Evolutionary conservation across 2,329 filamentous ascomycete genomes (phyloP).

Genomic region (Apiospora marii): DNA sequence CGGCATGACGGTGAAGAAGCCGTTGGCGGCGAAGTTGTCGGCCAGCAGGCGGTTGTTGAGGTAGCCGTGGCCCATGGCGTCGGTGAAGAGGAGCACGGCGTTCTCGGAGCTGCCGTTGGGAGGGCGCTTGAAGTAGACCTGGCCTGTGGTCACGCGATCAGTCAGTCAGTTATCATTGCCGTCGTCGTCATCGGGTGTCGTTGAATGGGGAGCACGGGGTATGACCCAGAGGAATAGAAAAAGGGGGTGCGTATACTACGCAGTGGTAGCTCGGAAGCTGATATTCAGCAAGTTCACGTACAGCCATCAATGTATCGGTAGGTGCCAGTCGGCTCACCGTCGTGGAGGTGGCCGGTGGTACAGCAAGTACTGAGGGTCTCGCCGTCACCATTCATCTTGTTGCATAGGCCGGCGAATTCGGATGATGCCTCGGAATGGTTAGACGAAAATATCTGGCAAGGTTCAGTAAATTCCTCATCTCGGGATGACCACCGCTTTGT

Average conservation of each 20-base stretch:
- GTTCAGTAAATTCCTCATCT: background rate
- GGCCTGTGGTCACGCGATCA: background rate
- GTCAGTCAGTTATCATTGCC: background rate
- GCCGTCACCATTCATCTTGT: background rate
- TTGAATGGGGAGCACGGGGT: background rate
- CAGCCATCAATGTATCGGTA: background rate
- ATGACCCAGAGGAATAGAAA: too few relatives aligned
- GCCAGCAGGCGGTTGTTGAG: slow-evolving; percentile 54
- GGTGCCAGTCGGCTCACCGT: background rate
- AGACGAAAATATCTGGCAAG: background rate
- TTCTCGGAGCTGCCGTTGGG: slow-evolving; percentile 52
- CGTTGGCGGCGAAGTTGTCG: slow-evolving; percentile 68
- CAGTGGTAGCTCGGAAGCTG: too few relatives aligned
- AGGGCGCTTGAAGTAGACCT: slow-evolving; percentile 22
- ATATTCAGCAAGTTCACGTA: background rate
- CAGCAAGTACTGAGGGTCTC: slow-evolving; percentile 21
- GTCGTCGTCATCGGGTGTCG: background rate
- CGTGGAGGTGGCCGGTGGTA: slow-evolving; percentile 23
- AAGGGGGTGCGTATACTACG: background rate
- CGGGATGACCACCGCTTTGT: background rate
- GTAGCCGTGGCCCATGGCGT: slow-evolving; percentile 65
- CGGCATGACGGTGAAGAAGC: slow-evolving; percentile 67
- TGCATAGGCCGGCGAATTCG: background rate
- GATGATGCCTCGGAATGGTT: background rate
- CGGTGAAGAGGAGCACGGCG: slow-evolving; percentile 64